phyloP scores from a whole-genome alignment of 768 basidiomycete species.

The Termitomyces sp. region DNA sequence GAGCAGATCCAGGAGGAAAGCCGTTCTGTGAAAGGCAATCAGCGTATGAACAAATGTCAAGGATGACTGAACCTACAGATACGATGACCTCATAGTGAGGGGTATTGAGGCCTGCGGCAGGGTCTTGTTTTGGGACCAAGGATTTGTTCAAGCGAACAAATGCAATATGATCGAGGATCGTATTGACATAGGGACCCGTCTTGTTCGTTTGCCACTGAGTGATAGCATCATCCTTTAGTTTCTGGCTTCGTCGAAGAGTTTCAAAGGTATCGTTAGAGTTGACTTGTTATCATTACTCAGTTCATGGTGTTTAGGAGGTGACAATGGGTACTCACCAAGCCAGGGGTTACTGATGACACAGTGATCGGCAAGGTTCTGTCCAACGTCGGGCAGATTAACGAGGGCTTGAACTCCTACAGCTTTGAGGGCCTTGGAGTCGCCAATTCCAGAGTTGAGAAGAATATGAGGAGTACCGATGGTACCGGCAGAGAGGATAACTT shows the following conservation, averaged over 20 bases:
- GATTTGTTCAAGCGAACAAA: conserved; percentile 22
- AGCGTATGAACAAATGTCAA: neutral
- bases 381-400: conserved; percentile 30
- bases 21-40: conserved; percentile 5
- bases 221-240: conserved; percentile 9
- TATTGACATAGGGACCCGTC: conserved; percentile 24
- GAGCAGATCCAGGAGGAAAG: conserved; percentile 6
- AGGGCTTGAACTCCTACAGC: conserved; percentile 18
- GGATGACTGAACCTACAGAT: conserved; percentile 16
- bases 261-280: conserved; percentile 24
- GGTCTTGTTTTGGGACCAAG: conserved; percentile 16
- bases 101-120: conserved; percentile 26
- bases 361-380: conserved; percentile 33
- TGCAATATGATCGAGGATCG: conserved; percentile 20
- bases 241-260: conserved; percentile 14
- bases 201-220: conserved; percentile 24
- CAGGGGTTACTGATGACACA: conserved; percentile 20
- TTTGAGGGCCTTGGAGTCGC: conserved; percentile 16
- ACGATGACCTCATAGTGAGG: conserved; percentile 31
- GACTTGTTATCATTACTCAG: neutral
- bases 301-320: neutral
- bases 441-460: conserved; percentile 30
- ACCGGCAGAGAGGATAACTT: conserved; percentile 33
- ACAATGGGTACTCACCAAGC: conserved; percentile 6
- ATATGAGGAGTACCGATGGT: conserved; percentile 25